Percentiles rank a stretch among this genome's conserved stretches.
These are phyloP conservation scores for Elaphomyces granulatus DNA, from an alignment of 495 filamentous ascomycete species.

Conservation along the genomic window DNA sequence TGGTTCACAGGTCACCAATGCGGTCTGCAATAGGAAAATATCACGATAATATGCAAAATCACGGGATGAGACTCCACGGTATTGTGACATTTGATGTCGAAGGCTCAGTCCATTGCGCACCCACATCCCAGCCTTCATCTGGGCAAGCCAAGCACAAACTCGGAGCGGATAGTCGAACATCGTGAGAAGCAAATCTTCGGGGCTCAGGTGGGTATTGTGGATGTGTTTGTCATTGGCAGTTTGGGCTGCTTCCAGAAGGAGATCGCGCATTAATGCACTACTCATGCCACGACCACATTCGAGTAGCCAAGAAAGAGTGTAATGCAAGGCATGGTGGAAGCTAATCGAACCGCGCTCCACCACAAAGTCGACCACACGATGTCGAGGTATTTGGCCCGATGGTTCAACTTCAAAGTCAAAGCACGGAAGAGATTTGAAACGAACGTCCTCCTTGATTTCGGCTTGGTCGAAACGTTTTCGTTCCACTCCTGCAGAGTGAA, in stretches of 20 bases:
- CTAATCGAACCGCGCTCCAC: slow-evolving; percentile 85
- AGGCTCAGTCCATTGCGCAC: slow-evolving; percentile 94
- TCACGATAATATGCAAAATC: slow-evolving; percentile 91
- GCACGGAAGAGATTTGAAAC: slow-evolving; percentile 59
- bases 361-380: slow-evolving; percentile 67
- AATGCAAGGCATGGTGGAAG: slow-evolving; percentile 95
- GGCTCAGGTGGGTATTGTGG: slow-evolving; percentile 16
- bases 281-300: slow-evolving; percentile 73
- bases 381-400: slow-evolving; percentile 22
- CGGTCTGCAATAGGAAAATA: slow-evolving; percentile 85
- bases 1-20: slow-evolving; percentile 74
- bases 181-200: slow-evolving; percentile 70
- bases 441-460: slow-evolving; percentile 71
- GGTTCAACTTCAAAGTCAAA: slow-evolving; percentile 62
- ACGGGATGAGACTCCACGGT: slow-evolving; percentile 70
- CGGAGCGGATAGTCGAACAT: slow-evolving; percentile 87
- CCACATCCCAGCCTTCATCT: slow-evolving; percentile 98
- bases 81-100: slow-evolving; percentile 84
- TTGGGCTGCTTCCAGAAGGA: slow-evolving; percentile 44
- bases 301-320: slow-evolving; percentile 93
- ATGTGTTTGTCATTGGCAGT: slow-evolving; percentile 20
- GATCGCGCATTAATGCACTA: slow-evolving; percentile 43
- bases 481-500: slow-evolving; percentile 81
- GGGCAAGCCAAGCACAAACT: slow-evolving; percentile 89
- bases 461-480: slow-evolving; percentile 71